Evolutionary conservation across 768 basidiomycete species (phyloP), one percentile per base, ranked within the genome.

Genomic region (Flagelloscypha sp.): DNA sequence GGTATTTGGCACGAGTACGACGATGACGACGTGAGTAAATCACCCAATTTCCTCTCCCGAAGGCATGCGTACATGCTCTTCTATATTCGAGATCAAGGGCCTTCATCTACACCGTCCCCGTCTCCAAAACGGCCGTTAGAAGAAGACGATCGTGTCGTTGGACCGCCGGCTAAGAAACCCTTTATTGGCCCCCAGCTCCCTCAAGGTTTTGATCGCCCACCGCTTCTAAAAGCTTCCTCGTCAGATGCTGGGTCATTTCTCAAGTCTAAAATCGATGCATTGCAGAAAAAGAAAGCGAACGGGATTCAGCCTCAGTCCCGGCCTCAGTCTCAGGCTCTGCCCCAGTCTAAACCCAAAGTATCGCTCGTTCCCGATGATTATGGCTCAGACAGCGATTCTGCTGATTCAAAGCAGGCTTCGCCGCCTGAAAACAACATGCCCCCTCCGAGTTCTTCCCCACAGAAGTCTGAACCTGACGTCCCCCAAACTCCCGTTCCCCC

Each of bases 1-100:
- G 80, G 77, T 8, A 61, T 61, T 23, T 99, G 93, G 93, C 79
- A 72, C 60, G 80, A 89, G 61, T 93, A 93, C 80, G 94, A 99
- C 60, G 95, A 99, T 53, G 88, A 92, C 19, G 63, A 63, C 30
- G 83, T 92, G 16, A 59, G 3, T 50, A 57, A 10, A 52, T 45
- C 12, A 43, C 55, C 11, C 46, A 70, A 4, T 80, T 86, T 1
- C 58, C 79, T 19, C 57, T 61, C 38, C 73, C 78, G 61, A 81
- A 76, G 58, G n/a, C 86, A 74, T 50, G 95, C 95, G 40, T 99
- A 99, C 47, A 74, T 98, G 43, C 65, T 99, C 38, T 92, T 94
- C 61, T 99, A 98, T 56, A 72, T 89, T 28, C 76, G 78, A 33
- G 78, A 81, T 38, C 82, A 76, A 55, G 87, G 86, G 6, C 32